phyloP scores from a whole-genome alignment of 768 basidiomycete species.

The Cubamyces lactineus region DNA sequence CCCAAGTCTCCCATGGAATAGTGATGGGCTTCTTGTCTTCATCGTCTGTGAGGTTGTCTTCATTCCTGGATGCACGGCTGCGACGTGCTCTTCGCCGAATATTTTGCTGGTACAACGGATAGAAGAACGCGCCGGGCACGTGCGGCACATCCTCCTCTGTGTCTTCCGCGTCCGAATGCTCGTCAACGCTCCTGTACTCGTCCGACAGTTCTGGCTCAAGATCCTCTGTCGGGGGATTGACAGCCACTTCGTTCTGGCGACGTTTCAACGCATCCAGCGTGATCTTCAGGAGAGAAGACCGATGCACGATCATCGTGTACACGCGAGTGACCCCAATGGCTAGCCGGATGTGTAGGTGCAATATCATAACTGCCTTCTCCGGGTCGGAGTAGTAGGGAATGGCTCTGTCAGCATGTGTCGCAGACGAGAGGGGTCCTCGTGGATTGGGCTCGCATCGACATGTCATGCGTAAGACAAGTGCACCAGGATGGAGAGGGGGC shows the following conservation, averaged over 20 bases:
- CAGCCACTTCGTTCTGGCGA: not conserved
- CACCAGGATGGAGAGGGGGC: slow-evolving; percentile 19
- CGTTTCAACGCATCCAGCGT: slow-evolving; percentile 1
- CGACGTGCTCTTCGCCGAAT: not conserved
- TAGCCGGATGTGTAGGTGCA: slow-evolving; percentile 21
- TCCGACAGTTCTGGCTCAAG: not conserved
- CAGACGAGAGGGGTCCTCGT: slow-evolving; percentile 7
- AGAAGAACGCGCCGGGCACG: not conserved
- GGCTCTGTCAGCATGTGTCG: slow-evolving; percentile 1
- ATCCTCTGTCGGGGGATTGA: not conserved
- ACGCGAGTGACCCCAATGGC: slow-evolving; percentile 9
- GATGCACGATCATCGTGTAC: slow-evolving; percentile 32
- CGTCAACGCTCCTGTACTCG: not conserved
- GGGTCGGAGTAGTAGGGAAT: slow-evolving; percentile 31
- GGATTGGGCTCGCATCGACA: slow-evolving; percentile 36
- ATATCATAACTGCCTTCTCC: slow-evolving; percentile 30
- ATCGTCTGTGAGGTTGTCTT: not conserved
- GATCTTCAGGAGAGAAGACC: slow-evolving; percentile 25
- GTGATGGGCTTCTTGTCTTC: not conserved
- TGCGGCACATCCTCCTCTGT: not conserved
- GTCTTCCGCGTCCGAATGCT: not conserved
- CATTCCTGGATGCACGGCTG: not conserved
- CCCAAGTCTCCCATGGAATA: slow-evolving; percentile 33
- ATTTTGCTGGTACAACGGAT: not conserved
- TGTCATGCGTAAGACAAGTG: slow-evolving; percentile 28